These are phyloP conservation scores for Euphorbia celastroides DNA, from an alignment of 441 rosid genomes.

Conservation along the genomic window DNA sequence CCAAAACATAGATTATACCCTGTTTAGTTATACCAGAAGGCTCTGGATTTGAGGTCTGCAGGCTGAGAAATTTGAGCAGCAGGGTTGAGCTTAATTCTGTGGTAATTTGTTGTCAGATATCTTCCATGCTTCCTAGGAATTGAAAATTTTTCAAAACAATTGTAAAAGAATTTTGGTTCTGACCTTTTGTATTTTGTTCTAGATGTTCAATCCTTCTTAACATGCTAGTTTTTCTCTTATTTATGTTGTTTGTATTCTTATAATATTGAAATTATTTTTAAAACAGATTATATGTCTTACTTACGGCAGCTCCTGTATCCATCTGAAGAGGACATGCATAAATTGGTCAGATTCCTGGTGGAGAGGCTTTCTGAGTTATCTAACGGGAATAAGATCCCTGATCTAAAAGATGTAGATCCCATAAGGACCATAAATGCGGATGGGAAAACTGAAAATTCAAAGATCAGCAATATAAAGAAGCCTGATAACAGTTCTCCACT, in stretches of 20 bases:
- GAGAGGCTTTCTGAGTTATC: conserved; percentile 52
- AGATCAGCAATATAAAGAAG: conserved; percentile 21
- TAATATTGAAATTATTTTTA: conserved; percentile 47
- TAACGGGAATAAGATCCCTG: conserved; percentile 25
- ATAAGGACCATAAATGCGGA: conserved; percentile 21
- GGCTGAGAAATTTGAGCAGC: not conserved
- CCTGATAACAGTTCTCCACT: conserved; percentile 30
- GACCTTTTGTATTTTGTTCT: not conserved
- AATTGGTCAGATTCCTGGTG: conserved; percentile 62
- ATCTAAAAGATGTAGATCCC: conserved; percentile 21
- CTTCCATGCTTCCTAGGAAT: not conserved
- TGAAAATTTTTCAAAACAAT: not conserved
- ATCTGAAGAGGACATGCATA: conserved; percentile 59
- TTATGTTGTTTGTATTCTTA: conserved; percentile 33
- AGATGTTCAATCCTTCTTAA: not conserved
- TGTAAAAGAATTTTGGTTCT: not conserved
- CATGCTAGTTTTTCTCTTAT: conserved; percentile 3
- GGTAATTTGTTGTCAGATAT: not conserved
- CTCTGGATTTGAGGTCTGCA: not conserved
- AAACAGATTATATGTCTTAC: conserved; percentile 61
- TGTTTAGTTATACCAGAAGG: not conserved
- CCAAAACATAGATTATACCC: not conserved
- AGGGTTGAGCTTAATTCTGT: not conserved
- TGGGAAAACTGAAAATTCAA: conserved; percentile 10
- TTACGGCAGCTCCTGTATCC: conserved; percentile 93